Conservation (phyloP, 352 stramenopile species). For the Phytopythium boreale region DNA sequence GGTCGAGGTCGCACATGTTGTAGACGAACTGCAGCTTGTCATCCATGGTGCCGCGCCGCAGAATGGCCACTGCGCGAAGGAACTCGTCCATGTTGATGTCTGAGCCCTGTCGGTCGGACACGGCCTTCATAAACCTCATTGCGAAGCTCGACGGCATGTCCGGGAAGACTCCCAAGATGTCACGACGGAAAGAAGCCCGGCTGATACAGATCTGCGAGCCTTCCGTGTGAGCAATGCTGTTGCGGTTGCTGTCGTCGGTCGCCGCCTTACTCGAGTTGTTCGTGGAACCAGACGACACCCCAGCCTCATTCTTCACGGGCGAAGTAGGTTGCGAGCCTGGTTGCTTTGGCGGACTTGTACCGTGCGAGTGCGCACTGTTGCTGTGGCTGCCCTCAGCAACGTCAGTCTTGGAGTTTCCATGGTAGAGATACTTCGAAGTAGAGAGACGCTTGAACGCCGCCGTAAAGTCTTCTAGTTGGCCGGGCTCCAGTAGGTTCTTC, state of each 20-base stretch:
- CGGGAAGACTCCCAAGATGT: constrained; percentile 86
- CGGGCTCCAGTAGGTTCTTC: constrained; percentile 75
- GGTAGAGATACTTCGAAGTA: constrained; percentile 83
- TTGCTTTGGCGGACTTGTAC: constrained; percentile 11
- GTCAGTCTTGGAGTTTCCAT: constrained; percentile 44
- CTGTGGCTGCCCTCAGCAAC: constrained; percentile 17
- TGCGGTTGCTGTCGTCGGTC: constrained; percentile 31
- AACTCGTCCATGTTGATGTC: constrained; percentile 91
- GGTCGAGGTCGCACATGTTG: constrained; percentile 88
- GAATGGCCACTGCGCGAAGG: constrained; percentile 70
- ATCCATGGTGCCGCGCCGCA: constrained; percentile 65
- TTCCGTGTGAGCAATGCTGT: constrained; percentile 60
- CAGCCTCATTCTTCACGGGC: constrained; percentile 32
- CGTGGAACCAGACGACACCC: constrained; percentile 2
- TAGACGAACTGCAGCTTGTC: constrained; percentile 82
- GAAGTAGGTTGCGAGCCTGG: constrained; percentile 27
- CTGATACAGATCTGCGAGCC: constrained; percentile 81
- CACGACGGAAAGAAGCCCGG: constrained; percentile 76
- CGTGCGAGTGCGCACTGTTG: constrained; percentile 11
- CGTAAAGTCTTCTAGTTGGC: constrained; percentile 69
- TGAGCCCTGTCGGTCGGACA: constrained; percentile 75
- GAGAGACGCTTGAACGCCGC: constrained; percentile 76
- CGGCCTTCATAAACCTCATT: constrained; percentile 87
- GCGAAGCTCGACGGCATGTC: constrained; percentile 88
- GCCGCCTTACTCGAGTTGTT: constrained; percentile 9